Evolutionary conservation across 108 stramenopile genomes (phyloP).

Genomic region (Cyclotella sp.): DNA sequence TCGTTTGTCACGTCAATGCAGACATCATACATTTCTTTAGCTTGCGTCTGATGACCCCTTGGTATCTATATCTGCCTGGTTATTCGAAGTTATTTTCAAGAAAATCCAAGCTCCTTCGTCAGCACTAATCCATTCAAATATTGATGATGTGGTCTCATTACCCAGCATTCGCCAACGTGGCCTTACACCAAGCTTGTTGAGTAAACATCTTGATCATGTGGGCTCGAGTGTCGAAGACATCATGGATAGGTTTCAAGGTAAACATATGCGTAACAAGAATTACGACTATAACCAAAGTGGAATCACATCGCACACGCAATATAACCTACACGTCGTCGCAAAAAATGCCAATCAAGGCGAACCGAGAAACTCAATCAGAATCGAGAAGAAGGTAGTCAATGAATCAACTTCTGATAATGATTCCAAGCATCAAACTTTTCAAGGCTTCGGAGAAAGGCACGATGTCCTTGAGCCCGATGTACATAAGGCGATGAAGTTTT

Average conservation of each 20-base stretch:
- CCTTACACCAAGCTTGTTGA: slow-evolving; percentile 34
- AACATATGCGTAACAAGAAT: background rate
- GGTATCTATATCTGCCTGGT: background rate
- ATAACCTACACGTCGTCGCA: too few species aligned
- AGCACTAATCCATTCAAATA: background rate
- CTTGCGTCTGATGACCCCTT: background rate
- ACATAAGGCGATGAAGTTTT: too few species aligned
- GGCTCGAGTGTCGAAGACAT: slow-evolving; percentile 28
- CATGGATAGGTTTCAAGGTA: slow-evolving; percentile 15
- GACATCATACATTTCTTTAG: background rate
- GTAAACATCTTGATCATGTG: slow-evolving; percentile 13
- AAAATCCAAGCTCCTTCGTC: slow-evolving; percentile 7
- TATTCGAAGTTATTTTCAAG: slow-evolving; percentile 29
- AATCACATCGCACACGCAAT: too few species aligned
- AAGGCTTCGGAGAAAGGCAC: too few species aligned
- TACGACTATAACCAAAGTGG: background rate
- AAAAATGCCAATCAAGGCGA: too few species aligned
- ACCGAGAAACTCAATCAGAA: too few species aligned
- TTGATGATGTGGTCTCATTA: background rate
- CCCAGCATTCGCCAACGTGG: background rate
- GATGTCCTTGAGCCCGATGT: too few species aligned
- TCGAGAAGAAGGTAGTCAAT: too few species aligned
- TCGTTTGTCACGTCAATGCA: background rate
- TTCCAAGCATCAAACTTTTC: too few species aligned
- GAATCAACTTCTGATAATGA: too few species aligned